Conservation (phyloP, 495 filamentous ascomycete genomes). For the Evansstolkia leycettana region DNA sequence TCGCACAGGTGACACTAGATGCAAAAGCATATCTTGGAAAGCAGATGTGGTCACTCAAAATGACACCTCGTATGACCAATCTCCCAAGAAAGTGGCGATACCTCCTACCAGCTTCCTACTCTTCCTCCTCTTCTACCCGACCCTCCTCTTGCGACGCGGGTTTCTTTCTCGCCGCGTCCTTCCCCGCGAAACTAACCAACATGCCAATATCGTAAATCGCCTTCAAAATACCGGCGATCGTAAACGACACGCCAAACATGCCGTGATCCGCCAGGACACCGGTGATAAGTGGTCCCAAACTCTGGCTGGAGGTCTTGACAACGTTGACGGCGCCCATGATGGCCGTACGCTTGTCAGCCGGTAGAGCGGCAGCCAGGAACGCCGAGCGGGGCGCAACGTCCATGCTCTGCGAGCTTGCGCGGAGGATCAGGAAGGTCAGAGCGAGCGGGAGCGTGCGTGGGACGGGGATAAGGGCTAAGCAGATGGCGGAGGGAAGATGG, state of each 20-base stretch:
- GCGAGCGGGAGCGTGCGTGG: conserved; percentile 41
- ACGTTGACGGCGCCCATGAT: conserved; percentile 64
- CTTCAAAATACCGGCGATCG: conserved; percentile 57
- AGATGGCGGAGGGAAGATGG: conserved; percentile 64
- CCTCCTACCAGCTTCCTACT: too few relatives aligned
- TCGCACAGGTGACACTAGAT: too few relatives aligned
- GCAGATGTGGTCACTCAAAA: too few relatives aligned
- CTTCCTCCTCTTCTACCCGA: conserved; percentile 10
- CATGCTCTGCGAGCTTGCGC: conserved; percentile 62
- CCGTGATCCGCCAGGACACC: conserved; percentile 52
- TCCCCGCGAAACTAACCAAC: conserved; percentile 49
- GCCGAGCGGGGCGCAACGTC: conserved; percentile 72
- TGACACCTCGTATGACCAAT: too few relatives aligned
- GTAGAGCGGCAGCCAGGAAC: conserved; percentile 62
- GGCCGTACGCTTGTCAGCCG: conserved; percentile 63
- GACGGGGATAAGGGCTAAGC: conserved; percentile 56
- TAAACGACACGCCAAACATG: conserved; percentile 59
- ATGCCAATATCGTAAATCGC: conserved; percentile 62
- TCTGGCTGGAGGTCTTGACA: conserved; percentile 49
- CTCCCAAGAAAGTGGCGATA: too few relatives aligned
- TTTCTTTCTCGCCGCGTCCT: conserved; percentile 16
- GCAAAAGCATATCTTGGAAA: too few relatives aligned
- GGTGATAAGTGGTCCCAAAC: conserved; percentile 53
- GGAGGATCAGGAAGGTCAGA: conserved; percentile 54
- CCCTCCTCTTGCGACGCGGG: conserved; percentile 4